Evolutionary conservation across 2,329 filamentous ascomycete species (phyloP), one percentile per base, ranked within the genome.

Genomic region (Diaporthe citri): DNA sequence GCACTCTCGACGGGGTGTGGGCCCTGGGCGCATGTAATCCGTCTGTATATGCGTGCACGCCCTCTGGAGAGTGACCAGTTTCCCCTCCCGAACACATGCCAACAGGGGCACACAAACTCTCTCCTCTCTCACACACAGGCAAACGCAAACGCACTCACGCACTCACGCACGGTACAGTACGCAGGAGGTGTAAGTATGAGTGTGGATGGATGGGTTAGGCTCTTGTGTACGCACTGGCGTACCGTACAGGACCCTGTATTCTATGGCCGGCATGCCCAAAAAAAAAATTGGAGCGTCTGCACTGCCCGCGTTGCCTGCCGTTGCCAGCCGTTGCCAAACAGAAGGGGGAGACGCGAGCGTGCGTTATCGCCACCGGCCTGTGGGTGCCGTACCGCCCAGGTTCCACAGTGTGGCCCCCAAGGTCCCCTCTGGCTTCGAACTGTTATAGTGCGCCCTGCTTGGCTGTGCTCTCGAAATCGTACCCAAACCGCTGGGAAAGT

Each of bases 201-300:
- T 36, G 55, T 36, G 55, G 55, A 36, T 36, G 46, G 31, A 8
- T 25, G 28, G 48, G 31, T 5, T 67, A 22, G 46, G 64, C 46
- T 20, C 48, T 17, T 67, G 48, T 67, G 48, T 28, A 31, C 34
- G 48, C 20, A 31, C 34, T 36, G 13, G 31, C 15, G 64, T 51
- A 67, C 64, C 46, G 31, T 67, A 52, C 64, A 67, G 22, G 31
- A 25, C 71, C 55, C 55, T 28, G 55, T 69, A 15, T 56, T 43
- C 55, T 34, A 71, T 74, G 72, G 67, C 57, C 51, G 64, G 72
- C 74, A 74, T 72, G 56, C 66, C 57, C 75, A 74, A 71, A 74
- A 69, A n/a, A 57, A 71, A 74, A 69, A 57, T 48, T 48, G 72
- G 67, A 55, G 39, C 28, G 46, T 72, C 43, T 75, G 59, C 69